Evolutionary conservation across 2,329 filamentous ascomycete species (phyloP).

Genomic region (Passalora sequoiae): DNA sequence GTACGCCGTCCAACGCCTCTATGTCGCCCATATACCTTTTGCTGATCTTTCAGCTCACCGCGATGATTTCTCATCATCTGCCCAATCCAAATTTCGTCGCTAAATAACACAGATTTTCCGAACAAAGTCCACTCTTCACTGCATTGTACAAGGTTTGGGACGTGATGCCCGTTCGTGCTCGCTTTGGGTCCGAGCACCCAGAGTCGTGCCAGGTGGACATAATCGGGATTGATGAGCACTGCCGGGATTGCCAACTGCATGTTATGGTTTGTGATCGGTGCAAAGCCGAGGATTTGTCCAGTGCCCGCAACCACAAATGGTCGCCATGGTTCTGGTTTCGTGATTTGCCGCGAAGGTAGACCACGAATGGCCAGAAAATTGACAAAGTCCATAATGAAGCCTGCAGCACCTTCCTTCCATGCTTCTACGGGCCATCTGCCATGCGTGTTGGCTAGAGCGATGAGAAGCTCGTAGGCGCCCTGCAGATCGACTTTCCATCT

Average conservation of each 20-base stretch:
- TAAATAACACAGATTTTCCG: slow-evolving; percentile 39
- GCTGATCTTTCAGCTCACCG: slow-evolving; percentile 20
- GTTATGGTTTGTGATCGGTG: slow-evolving; percentile 21
- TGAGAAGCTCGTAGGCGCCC: slow-evolving; percentile 30
- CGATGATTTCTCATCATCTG: slow-evolving; percentile 16
- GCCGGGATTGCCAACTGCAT: slow-evolving; percentile 28
- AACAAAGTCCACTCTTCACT: slow-evolving; percentile 36
- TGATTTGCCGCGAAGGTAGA: slow-evolving; percentile 29
- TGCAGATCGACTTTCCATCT: slow-evolving; percentile 31
- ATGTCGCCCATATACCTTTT: slow-evolving; percentile 21
- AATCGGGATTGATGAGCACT: slow-evolving; percentile 29
- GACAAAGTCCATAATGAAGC: slow-evolving; percentile 34
- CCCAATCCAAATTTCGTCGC: slow-evolving; percentile 31
- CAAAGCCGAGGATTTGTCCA: slow-evolving; percentile 30
- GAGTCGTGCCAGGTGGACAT: slow-evolving; percentile 30
- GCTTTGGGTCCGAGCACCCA: slow-evolving; percentile 38
- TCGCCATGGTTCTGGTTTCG: slow-evolving; percentile 27
- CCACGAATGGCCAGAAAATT: slow-evolving; percentile 34
- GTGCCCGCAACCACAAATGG: slow-evolving; percentile 25
- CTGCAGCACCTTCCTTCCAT: slow-evolving; percentile 28
- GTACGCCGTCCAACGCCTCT: background rate
- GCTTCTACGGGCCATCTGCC: slow-evolving; percentile 28
- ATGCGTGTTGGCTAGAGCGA: slow-evolving; percentile 36
- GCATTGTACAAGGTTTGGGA: slow-evolving; percentile 5
- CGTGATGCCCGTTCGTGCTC: slow-evolving; percentile 1